Evolutionary conservation across 768 basidiomycete genomes (phyloP).

Genomic region (button mushroom (Agaricus bisporus)): DNA sequence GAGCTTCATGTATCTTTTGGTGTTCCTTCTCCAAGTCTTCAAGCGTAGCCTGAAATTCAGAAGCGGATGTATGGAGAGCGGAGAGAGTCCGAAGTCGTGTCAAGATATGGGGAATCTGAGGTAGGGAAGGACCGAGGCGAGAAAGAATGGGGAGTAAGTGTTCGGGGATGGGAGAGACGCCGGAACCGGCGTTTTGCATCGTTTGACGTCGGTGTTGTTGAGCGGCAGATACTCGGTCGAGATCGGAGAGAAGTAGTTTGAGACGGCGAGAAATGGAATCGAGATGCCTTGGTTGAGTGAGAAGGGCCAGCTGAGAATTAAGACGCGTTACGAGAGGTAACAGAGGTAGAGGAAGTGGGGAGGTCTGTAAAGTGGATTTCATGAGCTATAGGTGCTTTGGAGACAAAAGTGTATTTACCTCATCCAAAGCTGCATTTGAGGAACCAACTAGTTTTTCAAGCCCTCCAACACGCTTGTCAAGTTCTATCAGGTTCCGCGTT

Average conservation of each 20-base stretch:
- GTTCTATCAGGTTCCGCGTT: conserved; percentile 52
- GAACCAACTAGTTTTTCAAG: conserved; percentile 83
- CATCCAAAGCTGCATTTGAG: conserved; percentile 71
- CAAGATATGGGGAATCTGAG: conserved; percentile 86
- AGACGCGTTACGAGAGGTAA: conserved; percentile 76
- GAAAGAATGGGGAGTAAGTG: conserved; percentile 64
- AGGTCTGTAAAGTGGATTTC: conserved; percentile 35
- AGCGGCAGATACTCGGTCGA: conserved; percentile 70
- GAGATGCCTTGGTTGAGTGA: conserved; percentile 93
- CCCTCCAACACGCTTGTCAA: conserved; percentile 80
- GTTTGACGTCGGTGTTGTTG: conserved; percentile 42
- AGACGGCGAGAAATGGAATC: conserved; percentile 92
- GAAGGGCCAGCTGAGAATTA: conserved; percentile 77
- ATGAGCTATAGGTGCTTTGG: neutral
- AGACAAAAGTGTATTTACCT: conserved; percentile 42
- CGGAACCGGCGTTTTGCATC: conserved; percentile 28
- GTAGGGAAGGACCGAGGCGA: conserved; percentile 65
- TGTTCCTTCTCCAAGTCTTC: conserved; percentile 69
- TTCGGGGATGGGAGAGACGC: conserved; percentile 35
- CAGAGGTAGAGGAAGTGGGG: conserved; percentile 75
- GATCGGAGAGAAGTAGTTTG: conserved; percentile 86
- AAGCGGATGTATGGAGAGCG: conserved; percentile 73
- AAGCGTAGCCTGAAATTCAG: conserved; percentile 68
- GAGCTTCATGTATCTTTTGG: conserved; percentile 49
- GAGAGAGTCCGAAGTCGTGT: conserved; percentile 83